These are phyloP conservation scores for Penicillium aurantiogriseum DNA, from an alignment of 2,329 filamentous ascomycete species.

Conservation along the genomic window DNA sequence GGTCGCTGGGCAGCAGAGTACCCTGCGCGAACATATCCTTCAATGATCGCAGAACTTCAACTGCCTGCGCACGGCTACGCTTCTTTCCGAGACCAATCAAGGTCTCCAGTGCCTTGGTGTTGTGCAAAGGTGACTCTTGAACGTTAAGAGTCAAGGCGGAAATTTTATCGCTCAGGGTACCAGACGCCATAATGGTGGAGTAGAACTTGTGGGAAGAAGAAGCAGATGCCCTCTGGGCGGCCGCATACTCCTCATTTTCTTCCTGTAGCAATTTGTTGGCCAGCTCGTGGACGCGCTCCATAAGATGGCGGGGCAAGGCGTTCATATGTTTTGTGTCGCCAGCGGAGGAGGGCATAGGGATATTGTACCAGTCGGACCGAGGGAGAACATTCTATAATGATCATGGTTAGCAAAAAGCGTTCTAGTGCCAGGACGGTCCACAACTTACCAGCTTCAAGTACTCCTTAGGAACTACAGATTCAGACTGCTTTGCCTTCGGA, in stretches of 20 bases:
- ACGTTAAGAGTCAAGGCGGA: constrained; percentile 91
- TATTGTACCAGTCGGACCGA: constrained; percentile 66
- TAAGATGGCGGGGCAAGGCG: constrained; percentile 50
- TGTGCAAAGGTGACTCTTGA: constrained; percentile 95
- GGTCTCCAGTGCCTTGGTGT: constrained; percentile 81
- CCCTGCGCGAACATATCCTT: constrained; percentile 94
- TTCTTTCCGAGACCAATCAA: constrained; percentile 83
- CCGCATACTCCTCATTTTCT: constrained; percentile 73
- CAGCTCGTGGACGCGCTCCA: constrained; percentile 62
- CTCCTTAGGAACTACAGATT: constrained; percentile 35
- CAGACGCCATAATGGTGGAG: constrained; percentile 93
- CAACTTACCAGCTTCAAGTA: constrained; percentile 36
- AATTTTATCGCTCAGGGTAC: constrained; percentile 94
- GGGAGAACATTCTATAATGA: constrained; percentile 55
- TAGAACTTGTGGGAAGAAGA: constrained; percentile 94
- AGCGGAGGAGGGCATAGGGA: constrained; percentile 55
- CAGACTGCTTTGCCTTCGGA: constrained; percentile 18
- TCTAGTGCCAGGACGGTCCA: not conserved
- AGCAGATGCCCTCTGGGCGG: constrained; percentile 67
- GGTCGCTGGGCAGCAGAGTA: constrained; percentile 75
- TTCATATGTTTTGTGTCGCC: constrained; percentile 47
- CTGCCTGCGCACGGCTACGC: constrained; percentile 86
- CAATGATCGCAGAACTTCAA: constrained; percentile 86
- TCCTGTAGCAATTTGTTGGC: constrained; percentile 72
- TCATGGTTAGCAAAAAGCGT: constrained; percentile 23